Percentiles rank a stretch among this genome's conserved stretches.
Conservation (phyloP, 768 basidiomycete genomes). For the Cyclocybe cylindracea region DNA sequence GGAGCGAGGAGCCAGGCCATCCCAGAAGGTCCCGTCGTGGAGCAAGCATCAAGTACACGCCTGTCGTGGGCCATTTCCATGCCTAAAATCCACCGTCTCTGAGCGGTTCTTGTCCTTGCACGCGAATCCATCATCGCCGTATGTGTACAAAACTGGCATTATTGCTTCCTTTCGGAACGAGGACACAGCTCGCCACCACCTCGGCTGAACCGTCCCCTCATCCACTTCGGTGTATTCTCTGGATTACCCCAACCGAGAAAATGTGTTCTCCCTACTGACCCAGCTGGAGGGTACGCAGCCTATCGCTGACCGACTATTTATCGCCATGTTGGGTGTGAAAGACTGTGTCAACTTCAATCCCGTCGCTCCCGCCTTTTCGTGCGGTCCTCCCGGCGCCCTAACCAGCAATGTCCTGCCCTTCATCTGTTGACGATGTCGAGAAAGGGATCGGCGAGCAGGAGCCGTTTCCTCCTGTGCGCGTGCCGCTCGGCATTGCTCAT, state of each 20-base stretch:
- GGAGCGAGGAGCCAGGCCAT: no score
- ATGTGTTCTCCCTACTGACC: constrained; percentile 29
- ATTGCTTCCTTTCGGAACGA: constrained; percentile 3
- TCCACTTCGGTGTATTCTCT: constrained; percentile 40
- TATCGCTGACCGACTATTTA: constrained; percentile 24
- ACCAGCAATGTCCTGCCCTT: constrained; percentile 18
- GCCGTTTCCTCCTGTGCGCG: constrained; percentile 18
- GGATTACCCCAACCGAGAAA: constrained; percentile 30
- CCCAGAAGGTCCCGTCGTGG: no score
- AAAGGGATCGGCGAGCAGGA: constrained; percentile 33
- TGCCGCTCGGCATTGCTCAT: constrained; percentile 16
- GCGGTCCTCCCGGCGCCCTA: no score
- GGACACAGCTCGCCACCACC: constrained; percentile 31
- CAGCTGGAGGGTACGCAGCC: constrained; percentile 19
- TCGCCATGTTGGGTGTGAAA: constrained; percentile 6
- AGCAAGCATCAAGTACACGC: background rate
- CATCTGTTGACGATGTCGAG: constrained; percentile 37
- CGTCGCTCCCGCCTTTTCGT: constrained; percentile 8
- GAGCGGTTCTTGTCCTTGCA: background rate
- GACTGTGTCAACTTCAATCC: constrained; percentile 5
- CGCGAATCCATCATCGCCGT: background rate
- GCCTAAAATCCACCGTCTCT: background rate
- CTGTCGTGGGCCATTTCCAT: background rate
- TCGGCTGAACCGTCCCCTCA: constrained; percentile 33
- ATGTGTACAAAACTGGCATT: background rate